Evolutionary conservation across 768 basidiomycete species (phyloP), one percentile per base, ranked within the genome.

Genomic region (Pleurotus sapidus): DNA sequence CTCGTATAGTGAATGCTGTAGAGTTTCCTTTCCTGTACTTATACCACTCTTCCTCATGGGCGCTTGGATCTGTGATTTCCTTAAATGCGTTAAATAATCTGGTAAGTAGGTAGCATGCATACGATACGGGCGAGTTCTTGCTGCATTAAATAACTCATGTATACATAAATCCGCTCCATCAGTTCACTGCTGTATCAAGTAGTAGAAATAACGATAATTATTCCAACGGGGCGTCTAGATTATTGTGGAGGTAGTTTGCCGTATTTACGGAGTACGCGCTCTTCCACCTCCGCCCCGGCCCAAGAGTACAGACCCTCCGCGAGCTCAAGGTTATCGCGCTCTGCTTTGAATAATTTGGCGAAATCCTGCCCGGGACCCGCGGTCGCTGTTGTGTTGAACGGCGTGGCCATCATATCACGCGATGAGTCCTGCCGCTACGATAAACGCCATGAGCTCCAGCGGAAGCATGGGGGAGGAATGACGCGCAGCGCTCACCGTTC

Each of bases 251-350:
- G 72, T 60, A 83, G 62, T 73, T 85, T 89, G 57, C 88, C 87
- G 67, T 91, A 95, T 72, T 84, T 87, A 64, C 78, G 77, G 43
- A 97, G 80, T 20, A 97, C 81, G 60, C 89, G 80, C 57, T 79
- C 78, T 67, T 96, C 95, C 39, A 95, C 79, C 51, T 88, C 91
- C 38, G 87, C 79, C 14, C 91, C 93, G 24, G 82, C 81, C 93
- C 93, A 98, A 18, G 72, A 71, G 69, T 96, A 95, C 60, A 90
- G 69, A 30, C 93, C 93, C 66, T 94, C 89, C 0, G 95, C 84
- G 64, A 98, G 88, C 62, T 93, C 91, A 17, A 99, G 82, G 70
- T 97, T 96, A 70, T 98, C 96, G 60, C 79, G 80, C 72, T 99
- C 97, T 5, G 86, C 86, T 63, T 91, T 91, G 80, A 95, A 95